Evolutionary conservation across 352 stramenopile genomes (phyloP), one percentile per base, ranked within the genome.

Genomic region (Blastocystis sp.): DNA sequence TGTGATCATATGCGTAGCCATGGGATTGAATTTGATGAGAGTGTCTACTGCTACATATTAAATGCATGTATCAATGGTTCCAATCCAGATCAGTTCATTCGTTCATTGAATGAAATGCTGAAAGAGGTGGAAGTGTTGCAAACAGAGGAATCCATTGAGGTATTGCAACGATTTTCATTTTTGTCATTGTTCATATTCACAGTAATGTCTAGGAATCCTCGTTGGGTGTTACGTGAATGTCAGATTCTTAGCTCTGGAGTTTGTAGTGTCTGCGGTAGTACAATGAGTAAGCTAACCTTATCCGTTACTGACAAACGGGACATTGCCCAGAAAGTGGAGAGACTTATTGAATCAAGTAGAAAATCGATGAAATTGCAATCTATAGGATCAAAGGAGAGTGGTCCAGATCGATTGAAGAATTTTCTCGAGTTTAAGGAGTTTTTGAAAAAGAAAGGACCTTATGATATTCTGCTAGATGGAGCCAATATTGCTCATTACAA

Each of bases 401-500:
- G 91, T 49, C 91, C n/a, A n/a, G 51, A 83, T 16, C 71, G 92
- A 24, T 90, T 89, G 29, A 88, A 86, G 83, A 92, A 95, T 88
- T 96, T 93, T 92, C 89, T 90, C 27, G 91, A 88, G 37, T 96
- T 95, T 86, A 94, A 94, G 89, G 56, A 88, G 66, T 96, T 92
- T 91, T 89, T 95, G 42, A 78, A 89, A 37, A 81, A 88, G 51
- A 90, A 92, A 37, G 92, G 91, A 0, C 91, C 91, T 7, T 96
- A 94, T 71, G 94, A 98, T 89, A 91, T 97, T 32, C 89, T 98
- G 29, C 92, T 99, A 61, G 96, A 99, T 90, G 95, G 95, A 16
- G 96, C 96, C 27, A 99, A 99, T 90, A 93, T 98, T 42, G 96
- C 95, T 2, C 98, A 98, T 89, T 98, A 94, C 89, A 94, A 97